Evolutionary conservation across 2,329 filamentous ascomycete species (phyloP).

Genomic region (Cladobotryum mycophilum): DNA sequence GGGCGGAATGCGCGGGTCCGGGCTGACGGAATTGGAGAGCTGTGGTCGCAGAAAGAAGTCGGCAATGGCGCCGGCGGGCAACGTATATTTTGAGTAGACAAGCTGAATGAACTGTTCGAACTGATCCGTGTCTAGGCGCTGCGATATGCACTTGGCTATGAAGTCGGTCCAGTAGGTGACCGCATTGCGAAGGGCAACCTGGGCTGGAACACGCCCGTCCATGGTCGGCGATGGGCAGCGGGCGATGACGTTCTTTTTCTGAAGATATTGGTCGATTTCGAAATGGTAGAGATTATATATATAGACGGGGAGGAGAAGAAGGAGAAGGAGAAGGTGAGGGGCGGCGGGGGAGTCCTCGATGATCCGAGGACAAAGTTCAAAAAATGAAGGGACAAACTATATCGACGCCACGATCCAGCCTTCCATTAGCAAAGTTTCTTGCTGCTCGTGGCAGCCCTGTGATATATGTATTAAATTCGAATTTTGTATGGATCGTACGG

Average conservation of each 20-base stretch:
- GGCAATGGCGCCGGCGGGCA: conserved; percentile 46
- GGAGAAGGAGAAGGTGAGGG: no score
- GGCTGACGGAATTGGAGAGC: conserved; percentile 38
- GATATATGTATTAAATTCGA: no score
- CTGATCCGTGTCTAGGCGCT: conserved; percentile 45
- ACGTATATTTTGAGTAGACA: conserved; percentile 44
- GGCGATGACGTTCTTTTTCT: not conserved
- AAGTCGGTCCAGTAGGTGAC: conserved; percentile 45
- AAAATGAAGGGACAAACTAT: no score
- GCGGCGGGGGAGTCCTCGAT: no score
- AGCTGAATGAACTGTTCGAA: conserved; percentile 48
- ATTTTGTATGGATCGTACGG: no score
- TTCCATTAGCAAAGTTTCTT: not conserved
- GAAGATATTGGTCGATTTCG: no score
- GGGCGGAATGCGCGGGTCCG: conserved; percentile 54
- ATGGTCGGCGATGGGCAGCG: conserved; percentile 14
- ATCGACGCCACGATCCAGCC: not conserved
- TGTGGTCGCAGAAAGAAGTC: conserved; percentile 54
- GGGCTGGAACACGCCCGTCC: conserved; percentile 19
- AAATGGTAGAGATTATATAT: no score
- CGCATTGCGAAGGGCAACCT: conserved; percentile 21
- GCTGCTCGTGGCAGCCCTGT: conserved; percentile 3
- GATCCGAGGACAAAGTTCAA: no score
- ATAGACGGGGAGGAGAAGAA: no score
- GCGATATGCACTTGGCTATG: conserved; percentile 41